Conservation (phyloP, 495 filamentous ascomycete genomes). For the Elasticomyces elasticus region DNA sequence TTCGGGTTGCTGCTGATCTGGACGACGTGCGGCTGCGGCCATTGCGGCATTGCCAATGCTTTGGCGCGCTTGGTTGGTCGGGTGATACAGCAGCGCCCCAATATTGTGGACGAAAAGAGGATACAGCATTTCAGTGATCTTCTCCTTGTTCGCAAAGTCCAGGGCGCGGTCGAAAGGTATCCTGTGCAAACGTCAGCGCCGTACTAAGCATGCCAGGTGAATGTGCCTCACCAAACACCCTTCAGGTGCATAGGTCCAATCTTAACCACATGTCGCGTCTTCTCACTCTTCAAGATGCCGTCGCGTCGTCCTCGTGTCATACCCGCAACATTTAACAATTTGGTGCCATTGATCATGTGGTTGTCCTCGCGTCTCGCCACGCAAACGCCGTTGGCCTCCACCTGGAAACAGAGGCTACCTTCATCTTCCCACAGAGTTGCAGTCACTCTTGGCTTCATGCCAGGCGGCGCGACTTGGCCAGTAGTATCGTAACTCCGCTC, state of each 20-base stretch:
- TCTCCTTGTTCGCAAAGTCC: slow-evolving; percentile 98
- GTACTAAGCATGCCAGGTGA: neutral
- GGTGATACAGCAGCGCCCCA: slow-evolving; percentile 85
- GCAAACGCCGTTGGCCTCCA: slow-evolving; percentile 92
- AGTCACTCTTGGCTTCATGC: slow-evolving; percentile 95
- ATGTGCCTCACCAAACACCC: slow-evolving; percentile 75
- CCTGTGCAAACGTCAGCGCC: slow-evolving; percentile 41
- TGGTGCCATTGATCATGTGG: slow-evolving; percentile 98
- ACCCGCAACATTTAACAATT: slow-evolving; percentile 90
- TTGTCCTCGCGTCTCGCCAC: slow-evolving; percentile 95
- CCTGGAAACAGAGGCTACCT: slow-evolving; percentile 94
- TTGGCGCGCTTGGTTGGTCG: slow-evolving; percentile 72
- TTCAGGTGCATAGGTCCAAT: slow-evolving; percentile 99
- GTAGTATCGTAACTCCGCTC: slow-evolving; percentile 69
- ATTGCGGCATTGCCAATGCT: slow-evolving; percentile 58
- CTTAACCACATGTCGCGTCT: slow-evolving; percentile 92
- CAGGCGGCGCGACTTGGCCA: slow-evolving; percentile 88
- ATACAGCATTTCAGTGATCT: slow-evolving; percentile 92
- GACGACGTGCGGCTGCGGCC: slow-evolving; percentile 72
- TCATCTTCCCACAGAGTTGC: slow-evolving; percentile 98
- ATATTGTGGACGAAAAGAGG: slow-evolving; percentile 98
- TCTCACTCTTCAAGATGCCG: slow-evolving; percentile 96
- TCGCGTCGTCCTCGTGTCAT: slow-evolving; percentile 96
- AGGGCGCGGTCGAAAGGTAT: slow-evolving; percentile 94
- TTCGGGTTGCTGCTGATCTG: slow-evolving; percentile 44